A percentile compares a stretch with the other conserved stretches of the same genome.
These are phyloP conservation scores for Dipteronia dyeriana DNA, from an alignment of 345 rosid genomes.

Conservation along the genomic window DNA sequence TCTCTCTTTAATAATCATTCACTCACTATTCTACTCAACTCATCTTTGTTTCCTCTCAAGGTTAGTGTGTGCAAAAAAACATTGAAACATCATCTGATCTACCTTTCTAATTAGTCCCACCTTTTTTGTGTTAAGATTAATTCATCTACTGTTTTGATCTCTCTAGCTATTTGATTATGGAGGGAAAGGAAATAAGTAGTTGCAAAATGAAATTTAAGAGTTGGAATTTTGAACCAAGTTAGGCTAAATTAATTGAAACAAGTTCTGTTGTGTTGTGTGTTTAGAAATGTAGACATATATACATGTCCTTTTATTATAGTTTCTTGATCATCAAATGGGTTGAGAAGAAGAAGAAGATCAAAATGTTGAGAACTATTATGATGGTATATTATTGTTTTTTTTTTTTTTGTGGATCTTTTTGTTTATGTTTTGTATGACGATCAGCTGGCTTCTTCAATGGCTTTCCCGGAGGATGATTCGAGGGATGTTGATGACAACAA, in stretches of 20 bases:
- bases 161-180: conserved; percentile 14
- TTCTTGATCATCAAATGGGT: neutral
- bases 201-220: neutral
- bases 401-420: no score
- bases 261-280: no score
- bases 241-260: neutral
- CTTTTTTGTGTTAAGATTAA: conserved; percentile 36
- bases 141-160: neutral
- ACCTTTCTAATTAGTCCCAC: conserved; percentile 40
- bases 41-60: conserved; percentile 33
- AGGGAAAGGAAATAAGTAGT: neutral
- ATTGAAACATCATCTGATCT: conserved; percentile 34
- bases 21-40: neutral
- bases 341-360: neutral
- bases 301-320: neutral
- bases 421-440: no score
- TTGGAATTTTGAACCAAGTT: neutral
- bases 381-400: neutral
- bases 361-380: neutral
- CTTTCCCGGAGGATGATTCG: conserved; percentile 40
- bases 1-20: conserved; percentile 27
- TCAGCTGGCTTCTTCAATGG: conserved; percentile 26
- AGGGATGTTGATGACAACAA: conserved; percentile 53
- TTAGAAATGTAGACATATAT: neutral
- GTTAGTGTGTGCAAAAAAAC: conserved; percentile 34